phyloP scores from a whole-genome alignment of 2,329 filamentous ascomycete genomes.

The Capronia coronata region DNA sequence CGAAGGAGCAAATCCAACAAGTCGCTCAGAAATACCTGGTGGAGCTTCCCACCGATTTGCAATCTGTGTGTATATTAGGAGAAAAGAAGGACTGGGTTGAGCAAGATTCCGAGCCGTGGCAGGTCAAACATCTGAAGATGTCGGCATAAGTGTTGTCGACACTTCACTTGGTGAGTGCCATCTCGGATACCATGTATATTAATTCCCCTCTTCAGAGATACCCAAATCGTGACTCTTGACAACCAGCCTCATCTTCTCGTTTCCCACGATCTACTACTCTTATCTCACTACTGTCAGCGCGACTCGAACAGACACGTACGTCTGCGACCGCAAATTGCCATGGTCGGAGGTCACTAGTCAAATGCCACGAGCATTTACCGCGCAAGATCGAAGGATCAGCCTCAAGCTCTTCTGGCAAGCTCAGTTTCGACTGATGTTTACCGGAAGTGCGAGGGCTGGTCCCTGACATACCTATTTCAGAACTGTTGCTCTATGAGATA shows the following conservation, averaged over 20 bases:
- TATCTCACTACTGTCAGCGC: conserved; percentile 35
- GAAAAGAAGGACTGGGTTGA: conserved; percentile 64
- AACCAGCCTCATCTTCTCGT: neutral
- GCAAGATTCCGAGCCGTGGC: conserved; percentile 20
- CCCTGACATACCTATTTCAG: conserved; percentile 43
- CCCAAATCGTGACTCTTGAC: conserved; percentile 5
- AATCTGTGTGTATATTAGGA: conserved; percentile 68
- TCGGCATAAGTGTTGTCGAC: conserved; percentile 11
- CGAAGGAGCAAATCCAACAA: conserved; percentile 67
- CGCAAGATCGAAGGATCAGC: conserved; percentile 42
- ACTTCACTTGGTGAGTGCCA: conserved; percentile 9
- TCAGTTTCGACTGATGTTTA: conserved; percentile 21
- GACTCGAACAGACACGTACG: conserved; percentile 48
- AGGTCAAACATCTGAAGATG: conserved; percentile 24
- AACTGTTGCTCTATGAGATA: conserved; percentile 46
- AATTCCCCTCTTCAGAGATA: conserved; percentile 26
- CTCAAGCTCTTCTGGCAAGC: conserved; percentile 5
- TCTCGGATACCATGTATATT: conserved; percentile 11
- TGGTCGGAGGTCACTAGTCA: conserved; percentile 50
- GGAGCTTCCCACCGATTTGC: conserved; percentile 53
- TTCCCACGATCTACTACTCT: neutral
- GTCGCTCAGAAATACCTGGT: conserved; percentile 79
- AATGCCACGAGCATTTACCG: conserved; percentile 32
- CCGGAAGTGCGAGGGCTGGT: neutral
- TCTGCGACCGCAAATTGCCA: conserved; percentile 42